Evolutionary conservation across 2,329 filamentous ascomycete species (phyloP), one percentile per base, ranked within the genome.

Genomic region (Chaetomiaceae sp.): DNA sequence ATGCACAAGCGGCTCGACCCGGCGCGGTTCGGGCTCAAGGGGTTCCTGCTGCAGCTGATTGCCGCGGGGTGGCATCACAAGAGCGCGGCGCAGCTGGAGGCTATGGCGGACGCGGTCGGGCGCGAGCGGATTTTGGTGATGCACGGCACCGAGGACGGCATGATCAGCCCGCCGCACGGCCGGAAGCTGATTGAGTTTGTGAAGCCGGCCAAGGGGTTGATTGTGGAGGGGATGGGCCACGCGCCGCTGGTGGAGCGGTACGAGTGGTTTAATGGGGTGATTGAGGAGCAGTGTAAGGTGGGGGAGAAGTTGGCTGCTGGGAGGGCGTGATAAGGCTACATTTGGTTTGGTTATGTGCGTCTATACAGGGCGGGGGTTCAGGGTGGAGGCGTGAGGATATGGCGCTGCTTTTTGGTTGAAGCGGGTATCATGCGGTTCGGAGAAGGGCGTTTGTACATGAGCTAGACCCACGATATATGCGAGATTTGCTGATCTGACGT

Each of bases 1-100:
- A 65, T 94, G 52, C 72, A 70, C 59, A 95, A 95, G 69, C 75
- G 84, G 15, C 67, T 72, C 14, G 74, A 85, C 48, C 67, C 73
- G 1, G 68, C 71, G 1, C 70, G 70, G 6, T 91, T 88, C 62
- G 78, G 76, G 3, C 73, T 71, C 38, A 71, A 70, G 26, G 86
- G 86, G 1, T 88, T 93, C 63, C 61, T 93, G 26, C 71, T 86
- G 56, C 89, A 95, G 68, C 76, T 87, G 3, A 71, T 88, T 41
- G 89, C 88, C 1, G 86, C 84, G 0, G 85, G 81, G 1, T 87
- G 86, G 77, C 89, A 95, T 64, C 69, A 79, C 64, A 95, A 95
- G 71, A 79, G 74, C 11, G 63, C 76, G 0, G 74, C 68, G 49
- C 83, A 94, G 65, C 65, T 95, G 37, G 68, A 67, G 53, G 68